Conservation (phyloP, 352 stramenopile genomes). For the Blastocystis sp. region DNA sequence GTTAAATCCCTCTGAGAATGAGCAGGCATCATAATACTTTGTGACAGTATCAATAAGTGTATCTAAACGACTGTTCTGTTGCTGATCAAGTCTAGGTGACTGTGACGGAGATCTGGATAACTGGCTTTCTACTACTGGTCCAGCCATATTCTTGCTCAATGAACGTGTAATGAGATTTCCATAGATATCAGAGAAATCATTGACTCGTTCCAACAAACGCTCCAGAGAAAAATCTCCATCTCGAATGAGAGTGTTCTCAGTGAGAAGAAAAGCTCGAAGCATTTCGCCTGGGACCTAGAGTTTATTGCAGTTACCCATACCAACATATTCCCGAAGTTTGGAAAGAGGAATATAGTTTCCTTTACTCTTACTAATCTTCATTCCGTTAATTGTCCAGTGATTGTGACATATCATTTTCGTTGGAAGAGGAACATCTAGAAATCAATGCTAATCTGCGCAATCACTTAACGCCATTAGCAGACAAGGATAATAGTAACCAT, state of each 20-base stretch:
- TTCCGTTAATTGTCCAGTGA: slow-evolving; percentile 95
- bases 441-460: neutral
- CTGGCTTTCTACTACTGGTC: neutral
- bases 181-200: slow-evolving; percentile 83
- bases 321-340: slow-evolving; percentile 81
- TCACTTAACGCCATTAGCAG: slow-evolving; percentile 53
- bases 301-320: slow-evolving; percentile 70
- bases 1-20: neutral
- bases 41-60: neutral
- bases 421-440: slow-evolving; percentile 84
- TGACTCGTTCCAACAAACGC: slow-evolving; percentile 82
- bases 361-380: slow-evolving; percentile 98
- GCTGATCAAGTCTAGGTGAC: too few species aligned
- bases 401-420: slow-evolving; percentile 92
- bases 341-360: slow-evolving; percentile 95
- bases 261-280: slow-evolving; percentile 84
- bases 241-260: slow-evolving; percentile 78
- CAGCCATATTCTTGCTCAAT: slow-evolving; percentile 17
- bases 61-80: neutral
- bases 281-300: slow-evolving; percentile 78
- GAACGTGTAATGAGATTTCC: slow-evolving; percentile 77
- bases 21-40: neutral
- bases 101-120: too few species aligned
- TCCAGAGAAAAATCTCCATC: slow-evolving; percentile 85
- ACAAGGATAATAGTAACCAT: slow-evolving; percentile 65